A percentile compares a stretch with the other conserved stretches of the same genome.
phyloP scores from a whole-genome alignment of 2,329 filamentous ascomycete species.

The Emmonsiellopsis sp. region DNA sequence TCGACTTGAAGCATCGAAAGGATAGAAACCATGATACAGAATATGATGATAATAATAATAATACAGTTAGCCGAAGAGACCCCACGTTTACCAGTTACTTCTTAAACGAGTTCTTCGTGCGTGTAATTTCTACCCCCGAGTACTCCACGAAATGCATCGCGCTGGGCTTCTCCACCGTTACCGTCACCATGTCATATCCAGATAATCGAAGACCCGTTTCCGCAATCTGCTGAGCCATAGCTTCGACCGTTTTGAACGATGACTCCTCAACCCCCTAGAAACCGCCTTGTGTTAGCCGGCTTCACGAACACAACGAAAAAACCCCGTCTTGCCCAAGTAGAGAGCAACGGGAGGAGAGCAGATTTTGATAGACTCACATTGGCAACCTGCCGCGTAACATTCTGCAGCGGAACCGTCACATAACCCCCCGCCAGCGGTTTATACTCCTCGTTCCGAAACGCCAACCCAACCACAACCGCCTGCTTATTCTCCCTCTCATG shows the following conservation, averaged over 20 bases:
- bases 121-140: constrained; percentile 41
- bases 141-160: constrained; percentile 40
- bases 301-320: too few relatives aligned
- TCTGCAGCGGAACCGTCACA: constrained; percentile 28
- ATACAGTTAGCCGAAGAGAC: neutral
- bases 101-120: constrained; percentile 33
- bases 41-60: neutral
- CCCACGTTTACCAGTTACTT: constrained; percentile 8
- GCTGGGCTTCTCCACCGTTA: constrained; percentile 41
- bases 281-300: too few relatives aligned
- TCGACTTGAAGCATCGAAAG: too few relatives aligned
- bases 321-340: neutral
- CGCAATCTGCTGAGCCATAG: constrained; percentile 40
- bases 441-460: constrained; percentile 24
- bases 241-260: constrained; percentile 42
- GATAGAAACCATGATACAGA: too few relatives aligned
- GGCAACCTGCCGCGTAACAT: constrained; percentile 28
- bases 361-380: constrained; percentile 22
- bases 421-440: constrained; percentile 18
- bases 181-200: constrained; percentile 37
- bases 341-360: constrained; percentile 2
- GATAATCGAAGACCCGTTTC: constrained; percentile 37
- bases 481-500: constrained; percentile 44
- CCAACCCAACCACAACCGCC: constrained; percentile 34
- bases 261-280: constrained; percentile 37